A percentile compares a stretch with the other conserved stretches of the same genome.
These are phyloP conservation scores for Chrysanthemum makinoi DNA, from an alignment of 129 eudicot species.

Conservation along the genomic window DNA sequence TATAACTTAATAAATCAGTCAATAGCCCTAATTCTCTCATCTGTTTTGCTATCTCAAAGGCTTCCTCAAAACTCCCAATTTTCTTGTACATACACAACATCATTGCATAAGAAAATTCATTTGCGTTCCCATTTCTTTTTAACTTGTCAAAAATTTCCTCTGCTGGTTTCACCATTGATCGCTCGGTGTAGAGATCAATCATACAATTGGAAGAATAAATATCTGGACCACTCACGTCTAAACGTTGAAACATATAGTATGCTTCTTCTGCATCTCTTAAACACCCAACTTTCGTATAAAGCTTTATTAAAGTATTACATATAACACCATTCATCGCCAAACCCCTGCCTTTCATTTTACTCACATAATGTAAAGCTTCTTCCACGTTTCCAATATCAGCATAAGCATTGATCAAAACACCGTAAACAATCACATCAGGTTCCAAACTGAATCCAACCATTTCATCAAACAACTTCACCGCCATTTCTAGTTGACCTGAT, in stretches of 20 bases:
- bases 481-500: conserved; percentile 51
- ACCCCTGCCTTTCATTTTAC: conserved; percentile 52
- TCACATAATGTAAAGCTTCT: conserved; percentile 52
- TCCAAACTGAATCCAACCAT: conserved; percentile 53
- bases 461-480: conserved; percentile 51
- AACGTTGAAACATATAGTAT: conserved; percentile 44
- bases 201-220: conserved; percentile 73
- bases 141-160: conserved; percentile 61
- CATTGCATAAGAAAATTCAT: conserved; percentile 93
- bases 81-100: conserved; percentile 87
- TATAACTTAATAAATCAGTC: conserved; percentile 72
- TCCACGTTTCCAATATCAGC: conserved; percentile 74
- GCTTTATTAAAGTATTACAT: conserved; percentile 66
- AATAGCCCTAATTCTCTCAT: conserved; percentile 77
- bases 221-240: conserved; percentile 50
- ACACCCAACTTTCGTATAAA: conserved; percentile 79
- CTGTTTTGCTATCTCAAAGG: conserved; percentile 53
- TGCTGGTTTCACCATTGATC: conserved; percentile 68
- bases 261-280: conserved; percentile 72
- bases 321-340: conserved; percentile 58
- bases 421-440: conserved; percentile 70
- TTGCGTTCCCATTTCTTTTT: conserved; percentile 50
- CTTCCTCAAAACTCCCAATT: conserved; percentile 63
- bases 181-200: conserved; percentile 74
- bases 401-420: conserved; percentile 66